These are phyloP conservation scores for Monilinia laxa DNA, from an alignment of 2,329 filamentous ascomycete species.

Conservation along the genomic window DNA sequence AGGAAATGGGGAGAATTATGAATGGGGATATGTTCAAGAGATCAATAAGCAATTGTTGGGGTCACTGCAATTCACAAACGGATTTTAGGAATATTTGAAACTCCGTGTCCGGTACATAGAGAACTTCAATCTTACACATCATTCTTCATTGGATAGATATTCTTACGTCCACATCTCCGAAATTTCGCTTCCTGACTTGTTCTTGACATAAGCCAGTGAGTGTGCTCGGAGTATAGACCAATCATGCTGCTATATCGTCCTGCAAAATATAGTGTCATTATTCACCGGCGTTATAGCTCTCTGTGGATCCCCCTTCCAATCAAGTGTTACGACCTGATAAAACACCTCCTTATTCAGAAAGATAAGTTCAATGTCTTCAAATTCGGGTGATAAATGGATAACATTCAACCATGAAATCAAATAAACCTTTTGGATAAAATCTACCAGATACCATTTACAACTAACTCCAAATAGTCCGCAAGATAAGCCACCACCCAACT, in stretches of 20 bases:
- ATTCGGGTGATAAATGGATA: too few species aligned
- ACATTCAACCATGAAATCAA: background rate
- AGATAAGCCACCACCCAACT: background rate
- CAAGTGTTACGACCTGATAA: too few species aligned
- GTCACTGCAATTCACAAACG: background rate
- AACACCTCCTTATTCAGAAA: background rate
- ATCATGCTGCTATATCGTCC: background rate
- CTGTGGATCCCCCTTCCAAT: too few species aligned
- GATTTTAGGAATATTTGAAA: background rate
- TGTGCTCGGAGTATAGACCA: background rate
- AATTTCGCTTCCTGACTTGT: background rate
- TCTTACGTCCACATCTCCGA: background rate
- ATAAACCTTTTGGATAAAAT: slow-evolving; percentile 7
- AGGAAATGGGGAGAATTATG: background rate
- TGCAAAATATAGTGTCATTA: too few species aligned
- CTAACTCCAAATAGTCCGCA: background rate
- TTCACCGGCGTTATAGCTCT: too few species aligned
- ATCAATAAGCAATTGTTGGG: background rate
- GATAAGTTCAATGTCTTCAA: background rate
- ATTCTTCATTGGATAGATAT: background rate
- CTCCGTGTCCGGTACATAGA: background rate
- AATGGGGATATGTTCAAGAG: background rate
- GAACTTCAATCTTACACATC: background rate
- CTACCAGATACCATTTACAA: background rate
- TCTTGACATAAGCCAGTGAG: background rate